phyloP scores from a whole-genome alignment of 495 filamentous ascomycete species.

The Halenospora varia region DNA sequence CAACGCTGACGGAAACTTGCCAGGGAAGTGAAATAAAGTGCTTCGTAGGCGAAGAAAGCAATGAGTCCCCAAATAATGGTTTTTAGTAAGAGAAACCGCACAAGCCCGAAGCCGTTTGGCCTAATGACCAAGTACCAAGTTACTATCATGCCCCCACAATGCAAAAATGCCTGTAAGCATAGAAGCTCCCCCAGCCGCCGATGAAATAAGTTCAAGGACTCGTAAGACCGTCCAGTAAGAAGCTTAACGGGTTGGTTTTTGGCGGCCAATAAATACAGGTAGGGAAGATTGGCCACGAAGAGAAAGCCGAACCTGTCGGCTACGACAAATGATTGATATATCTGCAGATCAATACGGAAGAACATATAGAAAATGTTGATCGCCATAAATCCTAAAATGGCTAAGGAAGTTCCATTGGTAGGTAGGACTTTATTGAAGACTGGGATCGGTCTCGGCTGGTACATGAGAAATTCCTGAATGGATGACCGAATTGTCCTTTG shows the following conservation, averaged over 20 bases:
- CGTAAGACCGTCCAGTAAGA: conserved; percentile 59
- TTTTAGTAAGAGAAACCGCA: conserved; percentile 31
- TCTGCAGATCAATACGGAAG: conserved; percentile 40
- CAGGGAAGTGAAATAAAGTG: conserved; percentile 47
- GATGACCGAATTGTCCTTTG: conserved; percentile 1
- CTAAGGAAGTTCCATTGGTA: conserved; percentile 47
- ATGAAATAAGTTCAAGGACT: conserved; percentile 60
- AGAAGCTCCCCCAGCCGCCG: conserved; percentile 46
- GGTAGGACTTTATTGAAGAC: conserved; percentile 50
- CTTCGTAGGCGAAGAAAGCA: conserved; percentile 45
- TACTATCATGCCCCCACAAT: conserved; percentile 40
- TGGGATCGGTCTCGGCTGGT: conserved; percentile 51
- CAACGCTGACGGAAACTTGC: conserved; percentile 43
- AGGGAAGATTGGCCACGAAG: conserved; percentile 55
- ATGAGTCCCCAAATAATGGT: conserved; percentile 42
- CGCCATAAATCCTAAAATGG: conserved; percentile 42
- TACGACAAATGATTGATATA: conserved; percentile 47
- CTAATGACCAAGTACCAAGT: conserved; percentile 43
- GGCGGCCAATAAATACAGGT: conserved; percentile 57
- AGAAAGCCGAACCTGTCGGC: conserved; percentile 50
- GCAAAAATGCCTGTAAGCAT: conserved; percentile 40
- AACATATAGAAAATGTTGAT: conserved; percentile 54
- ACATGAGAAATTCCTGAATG: conserved; percentile 23
- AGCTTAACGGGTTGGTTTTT: conserved; percentile 58
- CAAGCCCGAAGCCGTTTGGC: conserved; percentile 31